Evolutionary conservation across 139 green algal species (phyloP).

Genomic region (Haematococcus sp.): DNA sequence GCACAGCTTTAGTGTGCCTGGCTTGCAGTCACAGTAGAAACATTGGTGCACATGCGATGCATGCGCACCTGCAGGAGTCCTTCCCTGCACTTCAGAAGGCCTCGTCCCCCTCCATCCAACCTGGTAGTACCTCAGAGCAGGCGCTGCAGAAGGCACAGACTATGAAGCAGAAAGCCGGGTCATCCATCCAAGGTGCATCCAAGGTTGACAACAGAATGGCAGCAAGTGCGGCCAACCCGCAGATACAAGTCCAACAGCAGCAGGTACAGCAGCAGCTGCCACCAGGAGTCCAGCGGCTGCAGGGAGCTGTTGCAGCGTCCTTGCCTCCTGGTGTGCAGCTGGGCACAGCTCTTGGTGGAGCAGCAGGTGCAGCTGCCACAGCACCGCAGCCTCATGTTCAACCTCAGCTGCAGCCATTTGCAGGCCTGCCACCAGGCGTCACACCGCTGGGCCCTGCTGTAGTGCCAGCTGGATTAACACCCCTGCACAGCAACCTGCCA

Average conservation of each 20-base stretch:
- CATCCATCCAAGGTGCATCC: neutral
- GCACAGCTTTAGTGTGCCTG: neutral
- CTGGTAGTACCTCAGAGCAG: neutral
- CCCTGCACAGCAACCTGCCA: neutral
- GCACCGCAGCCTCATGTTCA: neutral
- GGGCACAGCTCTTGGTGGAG: neutral
- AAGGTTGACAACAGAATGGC: no score
- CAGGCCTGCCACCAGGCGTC: slow-evolving; percentile 21
- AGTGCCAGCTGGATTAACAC: slow-evolving; percentile 1
- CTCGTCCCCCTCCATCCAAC: neutral
- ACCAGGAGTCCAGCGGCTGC: no score
- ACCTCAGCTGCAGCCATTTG: neutral
- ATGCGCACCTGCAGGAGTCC: neutral
- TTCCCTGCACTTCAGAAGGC: neutral
- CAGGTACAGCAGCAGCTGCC: slow-evolving; percentile 3
- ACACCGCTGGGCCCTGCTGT: neutral
- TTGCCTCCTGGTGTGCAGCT: neutral
- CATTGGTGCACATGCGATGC: no score
- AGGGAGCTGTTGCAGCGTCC: neutral
- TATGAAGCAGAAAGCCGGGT: neutral
- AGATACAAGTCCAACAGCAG: no score
- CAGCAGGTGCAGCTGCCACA: neutral
- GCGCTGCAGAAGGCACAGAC: neutral
- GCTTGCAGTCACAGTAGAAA: neutral
- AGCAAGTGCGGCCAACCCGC: no score